Evolutionary conservation across 1,284 basidiomycete species (phyloP).

Genomic region (Prillingera fragicola): DNA sequence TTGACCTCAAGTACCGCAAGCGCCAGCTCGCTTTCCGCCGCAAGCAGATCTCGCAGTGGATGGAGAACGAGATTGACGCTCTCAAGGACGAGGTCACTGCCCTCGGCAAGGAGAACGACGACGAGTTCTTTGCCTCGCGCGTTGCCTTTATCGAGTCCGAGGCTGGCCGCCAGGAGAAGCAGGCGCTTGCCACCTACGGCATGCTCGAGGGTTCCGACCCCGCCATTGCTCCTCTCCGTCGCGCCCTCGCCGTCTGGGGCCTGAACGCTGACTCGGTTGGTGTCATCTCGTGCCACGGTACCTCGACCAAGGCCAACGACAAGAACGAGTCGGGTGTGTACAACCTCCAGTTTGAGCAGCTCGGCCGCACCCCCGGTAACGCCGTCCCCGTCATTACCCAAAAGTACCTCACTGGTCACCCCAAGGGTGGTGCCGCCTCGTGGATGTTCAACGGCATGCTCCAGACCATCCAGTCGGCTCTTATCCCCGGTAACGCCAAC

Average conservation of each 20-base stretch:
- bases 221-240: constrained; percentile 80
- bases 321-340: constrained; percentile 97
- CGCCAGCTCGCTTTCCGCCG: constrained; percentile 91
- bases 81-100: constrained; percentile 69
- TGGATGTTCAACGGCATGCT: constrained; percentile 95
- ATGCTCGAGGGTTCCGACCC: constrained; percentile 89
- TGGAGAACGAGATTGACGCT: constrained; percentile 75
- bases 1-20: constrained; percentile 78
- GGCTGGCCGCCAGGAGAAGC: constrained; percentile 82
- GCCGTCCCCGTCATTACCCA: constrained; percentile 95
- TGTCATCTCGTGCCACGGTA: constrained; percentile 58
- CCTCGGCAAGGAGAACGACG: constrained; percentile 54
- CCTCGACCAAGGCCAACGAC: constrained; percentile 95
- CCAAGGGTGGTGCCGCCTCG: constrained; percentile 93
- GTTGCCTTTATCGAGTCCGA: constrained; percentile 81
- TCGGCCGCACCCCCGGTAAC: constrained; percentile 85
- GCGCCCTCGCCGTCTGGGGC: constrained; percentile 94
- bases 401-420: constrained; percentile 91
- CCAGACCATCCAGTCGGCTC: constrained; percentile 76
- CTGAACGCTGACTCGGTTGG: constrained; percentile 83
- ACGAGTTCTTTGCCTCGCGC: constrained; percentile 66
- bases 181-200: constrained; percentile 80
- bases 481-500: constrained; percentile 95
- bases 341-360: constrained; percentile 84
- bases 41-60: constrained; percentile 87